Evolutionary conservation across 2,329 filamentous ascomycete species (phyloP).

Genomic region (Hypoxylon sp.): DNA sequence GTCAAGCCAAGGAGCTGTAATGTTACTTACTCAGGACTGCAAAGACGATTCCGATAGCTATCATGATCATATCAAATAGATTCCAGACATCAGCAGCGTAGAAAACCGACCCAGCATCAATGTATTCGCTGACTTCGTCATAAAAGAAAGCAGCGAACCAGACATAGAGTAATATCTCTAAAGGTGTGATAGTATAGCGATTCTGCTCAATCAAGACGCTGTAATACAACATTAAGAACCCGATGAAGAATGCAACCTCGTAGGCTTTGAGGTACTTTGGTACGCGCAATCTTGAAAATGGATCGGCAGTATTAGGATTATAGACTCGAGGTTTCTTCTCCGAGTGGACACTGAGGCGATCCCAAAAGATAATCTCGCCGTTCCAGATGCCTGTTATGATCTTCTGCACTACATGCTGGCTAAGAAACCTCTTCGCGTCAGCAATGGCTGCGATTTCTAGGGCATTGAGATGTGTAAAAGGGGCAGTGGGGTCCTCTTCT

Average conservation of each 20-base stretch:
- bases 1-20: not conserved
- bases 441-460: constrained; percentile 81
- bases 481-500: constrained; percentile 75
- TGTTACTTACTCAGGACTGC: constrained; percentile 76
- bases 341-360: constrained; percentile 73
- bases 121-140: constrained; percentile 87
- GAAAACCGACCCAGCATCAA: constrained; percentile 88
- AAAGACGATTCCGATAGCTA: constrained; percentile 79
- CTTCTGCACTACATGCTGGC: constrained; percentile 78
- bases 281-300: constrained; percentile 78
- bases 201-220: constrained; percentile 84
- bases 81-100: constrained; percentile 90
- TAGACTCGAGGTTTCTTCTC: constrained; percentile 77
- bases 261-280: constrained; percentile 81
- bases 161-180: constrained; percentile 82
- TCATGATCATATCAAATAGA: constrained; percentile 80
- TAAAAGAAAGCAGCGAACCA: constrained; percentile 92
- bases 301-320: constrained; percentile 71
- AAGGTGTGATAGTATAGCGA: constrained; percentile 73
- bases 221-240: constrained; percentile 85
- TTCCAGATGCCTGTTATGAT: constrained; percentile 81
- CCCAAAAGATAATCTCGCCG: constrained; percentile 83
- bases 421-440: constrained; percentile 80
- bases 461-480: constrained; percentile 85
- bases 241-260: constrained; percentile 78